Conservation (phyloP, 176 grass and related monocot genomes). For the Bothriochloa decipiens region DNA sequence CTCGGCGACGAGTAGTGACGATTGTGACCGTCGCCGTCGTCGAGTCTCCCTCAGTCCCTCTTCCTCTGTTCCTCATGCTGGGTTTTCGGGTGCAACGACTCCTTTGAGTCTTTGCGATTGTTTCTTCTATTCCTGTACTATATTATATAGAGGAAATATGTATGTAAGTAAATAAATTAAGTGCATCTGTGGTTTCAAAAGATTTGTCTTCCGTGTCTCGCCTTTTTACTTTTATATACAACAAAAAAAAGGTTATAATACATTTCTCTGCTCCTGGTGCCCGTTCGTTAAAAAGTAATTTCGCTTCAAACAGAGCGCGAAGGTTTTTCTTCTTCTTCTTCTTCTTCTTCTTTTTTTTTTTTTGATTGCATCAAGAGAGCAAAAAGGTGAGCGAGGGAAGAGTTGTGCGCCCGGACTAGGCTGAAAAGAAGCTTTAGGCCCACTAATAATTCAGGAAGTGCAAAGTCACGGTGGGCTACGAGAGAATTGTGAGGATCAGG, state of each 20-base stretch:
- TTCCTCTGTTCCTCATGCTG: not conserved
- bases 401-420: too few relatives aligned
- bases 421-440: too few relatives aligned
- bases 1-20: conserved; percentile 31
- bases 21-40: not conserved
- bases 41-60: not conserved
- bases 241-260: too few relatives aligned
- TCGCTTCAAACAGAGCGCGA: not conserved
- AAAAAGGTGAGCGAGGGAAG: too few relatives aligned
- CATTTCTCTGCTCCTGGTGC: not conserved
- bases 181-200: not conserved
- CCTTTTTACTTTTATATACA: too few relatives aligned
- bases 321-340: too few relatives aligned
- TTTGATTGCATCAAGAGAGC: too few relatives aligned
- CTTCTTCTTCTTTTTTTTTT: too few relatives aligned
- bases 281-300: not conserved
- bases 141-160: not conserved
- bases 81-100: not conserved
- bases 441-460: not conserved
- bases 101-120: not conserved
- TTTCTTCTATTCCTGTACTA: not conserved
- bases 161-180: not conserved
- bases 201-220: too few relatives aligned
- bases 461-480: not conserved
- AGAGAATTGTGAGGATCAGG: not conserved